phyloP scores from a whole-genome alignment of 495 filamentous ascomycete genomes.

The Xylaria grammica region DNA sequence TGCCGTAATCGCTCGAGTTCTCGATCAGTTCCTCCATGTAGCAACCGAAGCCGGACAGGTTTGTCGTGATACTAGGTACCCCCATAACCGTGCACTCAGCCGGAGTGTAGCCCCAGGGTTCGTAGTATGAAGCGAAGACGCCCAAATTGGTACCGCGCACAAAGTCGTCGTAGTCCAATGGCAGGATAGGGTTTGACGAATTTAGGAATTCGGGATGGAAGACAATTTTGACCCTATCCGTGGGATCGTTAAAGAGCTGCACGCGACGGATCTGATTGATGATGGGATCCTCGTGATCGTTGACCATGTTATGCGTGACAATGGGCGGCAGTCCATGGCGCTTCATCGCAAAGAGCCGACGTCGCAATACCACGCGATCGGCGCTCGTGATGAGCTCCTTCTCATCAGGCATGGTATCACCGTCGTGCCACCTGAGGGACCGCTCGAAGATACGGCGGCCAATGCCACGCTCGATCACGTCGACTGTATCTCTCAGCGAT shows the following conservation, averaged over 20 bases:
- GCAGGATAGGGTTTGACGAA: conserved; percentile 92
- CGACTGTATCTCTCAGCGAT: conserved; percentile 88
- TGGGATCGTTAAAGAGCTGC: conserved; percentile 93
- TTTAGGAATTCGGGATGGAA: conserved; percentile 99
- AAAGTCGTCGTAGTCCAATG: conserved; percentile 97
- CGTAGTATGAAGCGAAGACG: conserved; percentile 97
- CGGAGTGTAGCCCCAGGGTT: conserved; percentile 98
- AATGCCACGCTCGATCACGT: conserved; percentile 86
- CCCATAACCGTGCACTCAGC: conserved; percentile 99
- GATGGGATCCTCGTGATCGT: conserved; percentile 91
- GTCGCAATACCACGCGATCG: conserved; percentile 90
- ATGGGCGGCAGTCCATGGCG: conserved; percentile 86
- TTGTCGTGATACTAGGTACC: conserved; percentile 97
- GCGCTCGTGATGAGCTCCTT: conserved; percentile 91
- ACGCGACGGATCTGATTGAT: conserved; percentile 95
- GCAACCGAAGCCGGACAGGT: conserved; percentile 95
- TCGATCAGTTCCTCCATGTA: conserved; percentile 99
- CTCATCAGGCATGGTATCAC: conserved; percentile 88
- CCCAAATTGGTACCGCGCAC: conserved; percentile 95
- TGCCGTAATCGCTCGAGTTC: conserved; percentile 96
- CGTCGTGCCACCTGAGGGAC: conserved; percentile 91
- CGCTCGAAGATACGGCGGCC: conserved; percentile 94
- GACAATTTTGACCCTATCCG: conserved; percentile 93
- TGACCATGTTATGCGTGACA: conserved; percentile 99
- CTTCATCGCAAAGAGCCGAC: conserved; percentile 95